A percentile compares a stretch with the other conserved stretches of the same genome.
Conservation (phyloP, 176 grass and related monocot genomes). For the Melocanna baccifera region DNA sequence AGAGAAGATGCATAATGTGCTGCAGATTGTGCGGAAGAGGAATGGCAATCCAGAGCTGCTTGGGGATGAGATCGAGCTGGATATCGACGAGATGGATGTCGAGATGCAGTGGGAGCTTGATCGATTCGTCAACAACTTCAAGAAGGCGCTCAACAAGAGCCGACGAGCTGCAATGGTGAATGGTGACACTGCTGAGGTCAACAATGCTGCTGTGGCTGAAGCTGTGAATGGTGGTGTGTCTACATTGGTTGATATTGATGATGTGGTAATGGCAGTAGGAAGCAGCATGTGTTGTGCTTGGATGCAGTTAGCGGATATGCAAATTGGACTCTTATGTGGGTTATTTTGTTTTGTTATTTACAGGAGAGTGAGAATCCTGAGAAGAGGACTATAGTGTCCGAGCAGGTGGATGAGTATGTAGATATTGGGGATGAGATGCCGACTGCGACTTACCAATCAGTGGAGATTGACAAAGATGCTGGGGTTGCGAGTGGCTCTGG, state of each 20-base stretch:
- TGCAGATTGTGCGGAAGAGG: too few species aligned
- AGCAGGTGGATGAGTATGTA: slow-evolving; percentile 77
- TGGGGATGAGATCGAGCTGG: too few species aligned
- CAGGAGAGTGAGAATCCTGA: slow-evolving; percentile 33
- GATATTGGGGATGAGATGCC: slow-evolving; percentile 95
- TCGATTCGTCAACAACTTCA: too few species aligned
- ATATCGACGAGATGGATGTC: too few species aligned
- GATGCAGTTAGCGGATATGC: background rate
- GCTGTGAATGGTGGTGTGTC: slow-evolving; percentile 20
- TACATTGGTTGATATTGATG: slow-evolving; percentile 11
- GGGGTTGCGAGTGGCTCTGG: slow-evolving; percentile 49
- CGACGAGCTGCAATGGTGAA: too few species aligned
- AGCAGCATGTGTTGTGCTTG: background rate
- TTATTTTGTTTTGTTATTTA: slow-evolving; percentile 26
- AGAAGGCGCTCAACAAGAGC: too few species aligned
- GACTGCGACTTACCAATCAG: slow-evolving; percentile 56
- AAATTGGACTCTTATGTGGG: background rate
- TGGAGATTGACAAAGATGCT: too few species aligned
- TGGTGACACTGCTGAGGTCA: too few species aligned
- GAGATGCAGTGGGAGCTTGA: too few species aligned
- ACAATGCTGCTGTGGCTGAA: slow-evolving; percentile 22
- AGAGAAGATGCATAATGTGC: too few species aligned
- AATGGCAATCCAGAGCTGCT: too few species aligned
- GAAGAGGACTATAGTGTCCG: slow-evolving; percentile 9
- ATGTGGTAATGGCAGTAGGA: slow-evolving; percentile 11